Conservation (phyloP, 371 early-diverging fungal species). For the Mucor lusitanicus region DNA sequence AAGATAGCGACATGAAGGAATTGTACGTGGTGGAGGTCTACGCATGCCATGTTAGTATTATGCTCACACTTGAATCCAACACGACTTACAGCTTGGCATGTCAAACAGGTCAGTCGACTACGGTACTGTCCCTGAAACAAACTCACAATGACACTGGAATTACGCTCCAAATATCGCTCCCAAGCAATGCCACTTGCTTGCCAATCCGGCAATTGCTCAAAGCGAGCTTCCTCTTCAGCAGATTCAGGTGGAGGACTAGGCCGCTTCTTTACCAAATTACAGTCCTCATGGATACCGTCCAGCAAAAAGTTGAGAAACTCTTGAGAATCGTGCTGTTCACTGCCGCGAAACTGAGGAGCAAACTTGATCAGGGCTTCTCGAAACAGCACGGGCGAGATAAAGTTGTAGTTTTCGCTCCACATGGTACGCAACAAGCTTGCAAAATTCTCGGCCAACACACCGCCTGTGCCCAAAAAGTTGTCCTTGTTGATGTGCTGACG, state of each 20-base stretch:
- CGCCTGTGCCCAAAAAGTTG: slow-evolving; percentile 85
- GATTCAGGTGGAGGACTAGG: slow-evolving; percentile 32
- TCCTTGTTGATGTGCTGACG: slow-evolving; percentile 68
- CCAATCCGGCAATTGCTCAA: slow-evolving; percentile 50
- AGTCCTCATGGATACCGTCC: slow-evolving; percentile 80
- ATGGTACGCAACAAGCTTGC: slow-evolving; percentile 66
- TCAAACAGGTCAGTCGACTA: slow-evolving; percentile 78
- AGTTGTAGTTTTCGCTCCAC: slow-evolving; percentile 66
- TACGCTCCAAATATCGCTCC: slow-evolving; percentile 74
- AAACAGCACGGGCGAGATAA: slow-evolving; percentile 51
- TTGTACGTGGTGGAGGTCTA: slow-evolving; percentile 90
- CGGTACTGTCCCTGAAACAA: slow-evolving; percentile 89
- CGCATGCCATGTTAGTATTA: background rate
- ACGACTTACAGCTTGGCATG: slow-evolving; percentile 59
- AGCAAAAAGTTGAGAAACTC: slow-evolving; percentile 75
- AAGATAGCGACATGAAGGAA: slow-evolving; percentile 88
- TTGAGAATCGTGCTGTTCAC: slow-evolving; percentile 81
- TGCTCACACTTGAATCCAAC: background rate
- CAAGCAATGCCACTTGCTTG: slow-evolving; percentile 73
- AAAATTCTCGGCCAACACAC: slow-evolving; percentile 73
- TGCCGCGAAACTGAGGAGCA: slow-evolving; percentile 66
- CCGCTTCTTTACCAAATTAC: slow-evolving; percentile 44
- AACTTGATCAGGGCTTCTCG: slow-evolving; percentile 61
- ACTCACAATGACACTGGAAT: slow-evolving; percentile 90
- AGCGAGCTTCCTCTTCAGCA: slow-evolving; percentile 38